Conservation (phyloP, 2,329 filamentous ascomycete species). For the Exophiala sideris region DNA sequence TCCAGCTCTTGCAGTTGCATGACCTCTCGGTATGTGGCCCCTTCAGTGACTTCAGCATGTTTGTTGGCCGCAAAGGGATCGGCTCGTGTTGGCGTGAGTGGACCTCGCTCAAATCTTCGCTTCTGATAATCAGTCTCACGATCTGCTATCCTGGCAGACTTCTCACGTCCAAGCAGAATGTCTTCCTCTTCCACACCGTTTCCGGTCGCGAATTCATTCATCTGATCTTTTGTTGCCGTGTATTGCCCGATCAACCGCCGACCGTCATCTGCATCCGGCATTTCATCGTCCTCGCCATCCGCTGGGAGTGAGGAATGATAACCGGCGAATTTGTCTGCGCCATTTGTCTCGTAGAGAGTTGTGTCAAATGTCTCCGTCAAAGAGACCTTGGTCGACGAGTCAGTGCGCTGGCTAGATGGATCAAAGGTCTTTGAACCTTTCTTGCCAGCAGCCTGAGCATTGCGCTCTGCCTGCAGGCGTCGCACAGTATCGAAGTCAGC, state of each 20-base stretch:
- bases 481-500: constrained; percentile 85
- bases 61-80: constrained; percentile 79
- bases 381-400: constrained; percentile 83
- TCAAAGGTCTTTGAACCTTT: constrained; percentile 80
- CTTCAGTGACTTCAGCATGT: constrained; percentile 59
- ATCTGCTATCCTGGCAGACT: constrained; percentile 84
- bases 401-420: constrained; percentile 73
- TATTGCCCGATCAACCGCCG: constrained; percentile 89
- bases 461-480: constrained; percentile 89
- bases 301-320: constrained; percentile 88
- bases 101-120: constrained; percentile 78
- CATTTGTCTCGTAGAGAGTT: constrained; percentile 72
- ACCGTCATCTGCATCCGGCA: constrained; percentile 66
- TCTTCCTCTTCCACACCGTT: constrained; percentile 88
- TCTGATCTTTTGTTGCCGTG: constrained; percentile 85
- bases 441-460: constrained; percentile 71
- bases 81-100: constrained; percentile 76
- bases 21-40: constrained; percentile 79
- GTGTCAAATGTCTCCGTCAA: constrained; percentile 84
- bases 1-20: constrained; percentile 91
- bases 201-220: constrained; percentile 88
- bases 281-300: constrained; percentile 73
- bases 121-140: constrained; percentile 98
- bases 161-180: constrained; percentile 78
- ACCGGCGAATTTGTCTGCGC: constrained; percentile 76